Evolutionary conservation across 2,329 filamentous ascomycete genomes (phyloP), one percentile per base, ranked within the genome.

Genomic region (Pseudopithomyces chartarum): DNA sequence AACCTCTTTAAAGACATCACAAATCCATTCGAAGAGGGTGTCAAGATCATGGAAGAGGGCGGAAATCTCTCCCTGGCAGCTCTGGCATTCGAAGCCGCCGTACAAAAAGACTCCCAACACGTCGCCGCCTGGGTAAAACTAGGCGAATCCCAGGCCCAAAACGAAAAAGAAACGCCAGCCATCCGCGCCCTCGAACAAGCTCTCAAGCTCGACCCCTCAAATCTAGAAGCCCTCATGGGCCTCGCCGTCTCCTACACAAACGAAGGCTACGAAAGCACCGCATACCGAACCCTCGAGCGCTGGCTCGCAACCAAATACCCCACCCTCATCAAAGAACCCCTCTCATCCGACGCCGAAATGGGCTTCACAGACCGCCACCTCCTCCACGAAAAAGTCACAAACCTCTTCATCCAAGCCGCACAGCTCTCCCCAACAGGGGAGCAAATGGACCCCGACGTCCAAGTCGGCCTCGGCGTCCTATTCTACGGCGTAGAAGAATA

Each of bases 401-500:
- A 91, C 59, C 85, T 94, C 42, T 99, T 97, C 79, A 96, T 99
- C 71, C 82, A 89, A 73, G 95, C 95, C 0, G 95, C 95, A 0
- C 93, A 97, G 69, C 85, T 97, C 47, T 95, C 91, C 29, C 95
- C 95, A 0, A 89, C 91, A 47, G 95, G 94, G 58, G 91, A 92
- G 70, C 91, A 95, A 70, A 98, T 99, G 90, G 96, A 99, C 71
- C 95, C 95, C 0, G 95, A 99, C 73, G 95, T 99, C 7, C 96
- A 99, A 78, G 95, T 99, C 56, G 95, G 95, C 1, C 84, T 99
- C 1, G 96, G 96, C 34, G 95, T 99, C 4, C 85, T 99, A 15
- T 98, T 99, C 81, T 99, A 99, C 78, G 95, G 94, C 50, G 92
- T 91, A 29, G 95, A 99, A 78, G 94, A 98, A 73, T 98, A 97